Evolutionary conservation across 768 basidiomycete species (phyloP), one percentile per base, ranked within the genome.

Genomic region (Antrodiella citrinella): DNA sequence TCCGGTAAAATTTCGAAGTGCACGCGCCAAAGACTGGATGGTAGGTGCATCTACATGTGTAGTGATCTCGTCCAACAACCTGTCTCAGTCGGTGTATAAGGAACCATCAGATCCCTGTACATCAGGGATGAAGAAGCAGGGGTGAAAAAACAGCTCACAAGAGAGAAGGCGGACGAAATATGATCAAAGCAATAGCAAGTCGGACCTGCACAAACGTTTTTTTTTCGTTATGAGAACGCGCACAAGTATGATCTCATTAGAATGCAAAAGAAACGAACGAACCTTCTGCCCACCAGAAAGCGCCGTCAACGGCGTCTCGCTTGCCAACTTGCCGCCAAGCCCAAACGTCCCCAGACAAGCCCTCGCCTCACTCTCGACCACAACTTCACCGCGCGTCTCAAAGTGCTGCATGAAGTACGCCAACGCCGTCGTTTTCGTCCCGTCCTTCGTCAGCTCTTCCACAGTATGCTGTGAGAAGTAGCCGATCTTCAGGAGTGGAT

Each of bases 381-480:
- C 41, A 19, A 21, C 43, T 19, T 44, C 42, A 5, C 51, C 51
- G 18, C 48, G 24, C 35, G 26, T 15, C 4, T 44, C 40, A 26
- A 48, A 48, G 26, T 52, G 41, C 7, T 48, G 25, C 4, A 52
- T 7, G 26, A 52, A 52, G 24, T 52, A 49, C 23, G 15, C 15
- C 4, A 52, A 47, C 3, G 47, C 51, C 3, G 51, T 52, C 4
- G 15, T 19, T 15, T 44, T 48, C 3, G n/a, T 13, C 30, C 30
- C 30, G 13, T 38, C 51, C 12, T 57, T 57, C 10, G 71, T 46
- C 53, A 59, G 50, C 22, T 55, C 56, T 42, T 59, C 58, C 43
- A 59, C 58, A 18, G 57, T 49, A 44, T 59, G 56, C 39, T 59
- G 58, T 9, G 58, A 57, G 48, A 59, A 59, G 41, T 55, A 55